Evolutionary conservation across 2,329 filamentous ascomycete species (phyloP).

Genomic region (Raffaelea ambrosiae): DNA sequence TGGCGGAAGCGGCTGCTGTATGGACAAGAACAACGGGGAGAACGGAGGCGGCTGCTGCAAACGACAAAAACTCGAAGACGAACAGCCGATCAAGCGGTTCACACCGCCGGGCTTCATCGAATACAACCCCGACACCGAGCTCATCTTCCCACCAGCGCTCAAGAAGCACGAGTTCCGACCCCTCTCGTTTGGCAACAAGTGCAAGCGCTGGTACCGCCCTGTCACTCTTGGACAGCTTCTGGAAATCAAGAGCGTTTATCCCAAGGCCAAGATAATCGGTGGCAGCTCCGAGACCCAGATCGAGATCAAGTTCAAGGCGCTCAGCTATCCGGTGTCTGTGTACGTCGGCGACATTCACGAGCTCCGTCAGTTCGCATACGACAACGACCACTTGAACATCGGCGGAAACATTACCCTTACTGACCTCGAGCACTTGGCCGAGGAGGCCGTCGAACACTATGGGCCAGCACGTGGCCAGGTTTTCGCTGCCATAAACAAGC

Average conservation of each 20-base stretch:
- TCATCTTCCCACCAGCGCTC: slow-evolving; percentile 85
- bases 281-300: slow-evolving; percentile 97
- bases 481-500: slow-evolving; percentile 86
- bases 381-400: slow-evolving; percentile 77
- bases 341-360: slow-evolving; percentile 92
- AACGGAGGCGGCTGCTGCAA: slow-evolving; percentile 64
- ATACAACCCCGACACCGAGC: slow-evolving; percentile 85
- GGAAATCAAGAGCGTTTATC: slow-evolving; percentile 80
- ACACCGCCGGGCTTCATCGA: slow-evolving; percentile 87
- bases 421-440: slow-evolving; percentile 78
- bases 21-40: slow-evolving; percentile 49
- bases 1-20: slow-evolving; percentile 57
- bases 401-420: slow-evolving; percentile 90
- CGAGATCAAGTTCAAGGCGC: slow-evolving; percentile 94
- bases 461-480: slow-evolving; percentile 64
- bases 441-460: slow-evolving; percentile 71
- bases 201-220: slow-evolving; percentile 87
- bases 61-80: slow-evolving; percentile 36
- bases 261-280: slow-evolving; percentile 86
- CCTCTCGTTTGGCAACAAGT: slow-evolving; percentile 86
- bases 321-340: slow-evolving; percentile 82
- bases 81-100: slow-evolving; percentile 54
- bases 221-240: slow-evolving; percentile 79
- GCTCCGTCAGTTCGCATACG: slow-evolving; percentile 70
- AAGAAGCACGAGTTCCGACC: slow-evolving; percentile 76